phyloP scores from a whole-genome alignment of 2,329 filamentous ascomycete species.

The Juglanconis sp. region DNA sequence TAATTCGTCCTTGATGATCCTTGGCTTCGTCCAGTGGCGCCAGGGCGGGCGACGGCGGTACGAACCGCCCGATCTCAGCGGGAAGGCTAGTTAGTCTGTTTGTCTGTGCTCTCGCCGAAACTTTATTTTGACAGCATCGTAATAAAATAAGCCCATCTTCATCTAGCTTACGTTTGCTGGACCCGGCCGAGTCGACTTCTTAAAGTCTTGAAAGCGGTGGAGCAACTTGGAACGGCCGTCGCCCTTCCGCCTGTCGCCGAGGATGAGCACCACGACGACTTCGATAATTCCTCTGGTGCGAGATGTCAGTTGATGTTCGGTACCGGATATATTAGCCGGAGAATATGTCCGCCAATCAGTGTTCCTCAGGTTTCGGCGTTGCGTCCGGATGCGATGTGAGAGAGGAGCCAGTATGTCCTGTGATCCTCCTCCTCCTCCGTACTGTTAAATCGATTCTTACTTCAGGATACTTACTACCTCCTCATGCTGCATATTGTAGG shows the following conservation, averaged over 20 bases:
- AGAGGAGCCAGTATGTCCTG: not conserved
- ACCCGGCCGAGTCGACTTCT: too few species aligned
- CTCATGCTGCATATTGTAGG: not conserved
- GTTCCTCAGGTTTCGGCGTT: not conserved
- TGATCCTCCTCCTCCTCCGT: not conserved
- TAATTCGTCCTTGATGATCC: not conserved
- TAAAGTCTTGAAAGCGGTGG: too few species aligned
- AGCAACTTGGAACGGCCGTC: too few species aligned
- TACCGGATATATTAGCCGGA: not conserved
- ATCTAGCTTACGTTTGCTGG: too few species aligned
- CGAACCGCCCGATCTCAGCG: not conserved
- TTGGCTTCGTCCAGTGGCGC: not conserved
- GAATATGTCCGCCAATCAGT: not conserved
- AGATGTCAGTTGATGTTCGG: not conserved
- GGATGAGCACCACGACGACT: not conserved
- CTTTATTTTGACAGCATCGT: not conserved
- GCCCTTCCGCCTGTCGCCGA: not conserved
- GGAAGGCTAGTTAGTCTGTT: too few species aligned
- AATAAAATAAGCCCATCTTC: not conserved
- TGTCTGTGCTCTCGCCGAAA: not conserved
- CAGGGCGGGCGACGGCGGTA: not conserved
- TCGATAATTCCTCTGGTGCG: not conserved
- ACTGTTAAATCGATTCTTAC: too few species aligned
- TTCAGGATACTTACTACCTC: conserved; percentile 23
- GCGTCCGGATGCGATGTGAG: not conserved